Percentiles rank a stretch among this genome's conserved stretches.
These are phyloP conservation scores for Chrysosporium queenslandicum DNA, from an alignment of 2,329 filamentous ascomycete species.

Conservation along the genomic window DNA sequence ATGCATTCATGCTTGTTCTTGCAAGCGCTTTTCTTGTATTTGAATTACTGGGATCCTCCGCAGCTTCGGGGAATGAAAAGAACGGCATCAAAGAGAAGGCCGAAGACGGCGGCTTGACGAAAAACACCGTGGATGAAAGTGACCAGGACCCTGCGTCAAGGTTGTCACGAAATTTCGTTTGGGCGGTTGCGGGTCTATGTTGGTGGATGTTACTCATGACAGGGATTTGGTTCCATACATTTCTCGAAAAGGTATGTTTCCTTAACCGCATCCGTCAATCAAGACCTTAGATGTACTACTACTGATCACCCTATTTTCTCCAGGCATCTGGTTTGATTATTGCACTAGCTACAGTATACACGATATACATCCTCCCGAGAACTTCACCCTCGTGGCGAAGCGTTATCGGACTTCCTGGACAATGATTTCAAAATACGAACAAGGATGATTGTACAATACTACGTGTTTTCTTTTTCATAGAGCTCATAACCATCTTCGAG, in stretches of 20 bases:
- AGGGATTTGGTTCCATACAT: constrained; percentile 95
- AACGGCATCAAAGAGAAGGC: constrained; percentile 36
- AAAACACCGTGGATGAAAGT: constrained; percentile 22
- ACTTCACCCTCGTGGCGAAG: constrained; percentile 35
- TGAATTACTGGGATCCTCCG: constrained; percentile 62
- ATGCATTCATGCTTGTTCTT: constrained; percentile 84
- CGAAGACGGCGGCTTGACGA: constrained; percentile 19
- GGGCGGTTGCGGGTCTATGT: constrained; percentile 58
- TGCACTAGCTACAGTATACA: constrained; percentile 41
- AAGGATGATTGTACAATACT: constrained; percentile 4
- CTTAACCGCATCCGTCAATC: constrained; percentile 19
- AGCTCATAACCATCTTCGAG: neutral
- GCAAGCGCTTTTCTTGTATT: constrained; percentile 72
- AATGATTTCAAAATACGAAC: constrained; percentile 20
- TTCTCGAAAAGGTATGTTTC: constrained; percentile 77
- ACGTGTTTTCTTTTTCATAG: neutral
- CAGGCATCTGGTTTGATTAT: constrained; percentile 43
- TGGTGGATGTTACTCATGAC: constrained; percentile 99
- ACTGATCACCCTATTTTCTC: constrained; percentile 13
- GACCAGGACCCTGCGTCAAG: constrained; percentile 46
- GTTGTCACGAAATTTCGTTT: constrained; percentile 42
- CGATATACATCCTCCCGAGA: constrained; percentile 44
- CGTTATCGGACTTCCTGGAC: constrained; percentile 38
- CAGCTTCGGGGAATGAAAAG: constrained; percentile 56
- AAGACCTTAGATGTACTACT: neutral